Percentiles rank a stretch among this genome's conserved stretches.
These are phyloP conservation scores for Lecanicillium sp. DNA, from an alignment of 2,329 filamentous ascomycete genomes.

Conservation along the genomic window DNA sequence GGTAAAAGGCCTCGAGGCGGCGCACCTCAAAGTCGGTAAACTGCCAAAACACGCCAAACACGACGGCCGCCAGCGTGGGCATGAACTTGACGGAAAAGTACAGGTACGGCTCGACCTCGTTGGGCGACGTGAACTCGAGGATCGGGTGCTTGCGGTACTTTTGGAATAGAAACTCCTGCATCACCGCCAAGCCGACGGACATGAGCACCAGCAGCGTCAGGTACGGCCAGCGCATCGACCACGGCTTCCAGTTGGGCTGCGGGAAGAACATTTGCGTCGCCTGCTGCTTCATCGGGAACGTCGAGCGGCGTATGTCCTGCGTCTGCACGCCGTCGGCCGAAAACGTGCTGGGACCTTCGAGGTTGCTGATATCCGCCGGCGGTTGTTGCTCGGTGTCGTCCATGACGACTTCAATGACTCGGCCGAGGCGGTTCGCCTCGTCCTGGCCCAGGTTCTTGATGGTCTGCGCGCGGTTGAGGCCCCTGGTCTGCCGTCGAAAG, in stretches of 20 bases:
- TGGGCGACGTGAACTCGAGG: conserved; percentile 40
- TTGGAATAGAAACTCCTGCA: conserved; percentile 49
- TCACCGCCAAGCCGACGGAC: conserved; percentile 42
- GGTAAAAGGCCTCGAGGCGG: conserved; percentile 59
- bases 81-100: conserved; percentile 59
- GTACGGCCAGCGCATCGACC: conserved; percentile 57
- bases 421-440: conserved; percentile 51
- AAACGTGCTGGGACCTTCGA: conserved; percentile 33
- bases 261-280: conserved; percentile 48
- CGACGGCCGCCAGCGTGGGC: conserved; percentile 53
- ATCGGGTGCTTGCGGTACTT: conserved; percentile 36
- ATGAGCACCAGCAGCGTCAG: conserved; percentile 44
- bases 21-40: conserved; percentile 59
- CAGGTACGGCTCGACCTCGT: conserved; percentile 38
- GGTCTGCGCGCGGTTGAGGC: conserved; percentile 27
- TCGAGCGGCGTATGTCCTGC: conserved; percentile 27
- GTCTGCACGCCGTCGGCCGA: conserved; percentile 12
- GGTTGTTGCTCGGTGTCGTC: conserved; percentile 25
- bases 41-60: conserved; percentile 59
- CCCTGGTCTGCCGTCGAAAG: conserved; percentile 17
- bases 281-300: conserved; percentile 27
- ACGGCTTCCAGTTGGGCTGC: conserved; percentile 59
- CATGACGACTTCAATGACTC: conserved; percentile 52
- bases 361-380: conserved; percentile 43
- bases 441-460: conserved; percentile 45